These are phyloP conservation scores for Phascolomyces articulosus DNA, from an alignment of 371 early-diverging fungal genomes.

Conservation along the genomic window DNA sequence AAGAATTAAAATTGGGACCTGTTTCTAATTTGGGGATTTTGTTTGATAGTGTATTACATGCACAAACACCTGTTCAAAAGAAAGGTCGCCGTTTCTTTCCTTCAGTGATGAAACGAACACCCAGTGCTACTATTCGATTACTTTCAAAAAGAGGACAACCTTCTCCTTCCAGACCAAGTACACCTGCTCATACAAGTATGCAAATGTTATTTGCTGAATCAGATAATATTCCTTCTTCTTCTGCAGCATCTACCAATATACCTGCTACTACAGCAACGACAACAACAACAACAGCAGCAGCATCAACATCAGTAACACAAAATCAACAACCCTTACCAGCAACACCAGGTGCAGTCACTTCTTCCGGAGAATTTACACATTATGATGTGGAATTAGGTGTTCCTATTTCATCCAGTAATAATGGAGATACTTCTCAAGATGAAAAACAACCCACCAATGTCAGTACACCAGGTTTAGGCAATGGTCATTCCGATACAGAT, in stretches of 20 bases:
- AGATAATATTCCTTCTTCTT: too few relatives aligned
- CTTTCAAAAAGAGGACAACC: background rate
- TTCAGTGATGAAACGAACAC: background rate
- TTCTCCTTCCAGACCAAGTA: background rate
- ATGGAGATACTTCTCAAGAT: background rate
- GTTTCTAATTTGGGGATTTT: conserved; percentile 31
- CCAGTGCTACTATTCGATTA: background rate
- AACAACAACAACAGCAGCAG: conserved; percentile 1
- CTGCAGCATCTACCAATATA: too few relatives aligned
- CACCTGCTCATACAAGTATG: background rate
- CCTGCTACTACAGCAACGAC: too few relatives aligned
- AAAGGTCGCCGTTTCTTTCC: background rate
- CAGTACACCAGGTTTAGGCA: background rate
- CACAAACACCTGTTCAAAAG: conserved; percentile 17
- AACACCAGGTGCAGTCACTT: background rate
- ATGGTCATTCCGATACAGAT: conserved; percentile 3
- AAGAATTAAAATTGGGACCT: conserved; percentile 19
- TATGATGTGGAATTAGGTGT: background rate
- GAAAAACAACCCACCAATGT: background rate
- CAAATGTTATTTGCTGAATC: background rate
- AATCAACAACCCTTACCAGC: background rate
- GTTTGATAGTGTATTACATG: conserved; percentile 31
- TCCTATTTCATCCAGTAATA: background rate
- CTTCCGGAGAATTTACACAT: background rate
- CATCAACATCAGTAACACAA: background rate